Percentiles rank a stretch among this genome's conserved stretches.
Conservation (phyloP, 2,329 filamentous ascomycete genomes). For the Trichoderma sp. region DNA sequence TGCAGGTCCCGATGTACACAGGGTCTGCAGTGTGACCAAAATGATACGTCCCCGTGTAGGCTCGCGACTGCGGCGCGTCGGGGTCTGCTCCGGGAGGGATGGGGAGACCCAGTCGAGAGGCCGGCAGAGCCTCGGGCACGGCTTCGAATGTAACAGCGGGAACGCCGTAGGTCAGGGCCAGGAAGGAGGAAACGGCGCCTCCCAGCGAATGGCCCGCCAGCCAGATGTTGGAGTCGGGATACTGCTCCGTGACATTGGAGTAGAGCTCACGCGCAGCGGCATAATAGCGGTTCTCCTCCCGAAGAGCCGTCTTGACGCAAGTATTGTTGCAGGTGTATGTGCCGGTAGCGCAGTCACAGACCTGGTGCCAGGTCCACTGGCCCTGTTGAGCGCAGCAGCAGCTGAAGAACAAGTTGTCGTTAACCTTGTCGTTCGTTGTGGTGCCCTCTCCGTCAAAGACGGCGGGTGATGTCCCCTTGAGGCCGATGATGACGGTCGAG, state of each 20-base stretch:
- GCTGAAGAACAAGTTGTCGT: slow-evolving; percentile 97
- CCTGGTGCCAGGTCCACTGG: slow-evolving; percentile 84
- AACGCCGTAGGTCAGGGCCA: slow-evolving; percentile 87
- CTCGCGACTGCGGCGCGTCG: slow-evolving; percentile 67
- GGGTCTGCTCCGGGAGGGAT: slow-evolving; percentile 78
- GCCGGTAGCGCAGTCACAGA: slow-evolving; percentile 87
- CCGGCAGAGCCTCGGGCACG: slow-evolving; percentile 86
- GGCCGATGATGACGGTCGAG: slow-evolving; percentile 82
- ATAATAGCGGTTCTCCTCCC: slow-evolving; percentile 88
- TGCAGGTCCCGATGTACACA: slow-evolving; percentile 91
- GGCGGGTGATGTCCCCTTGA: slow-evolving; percentile 89
- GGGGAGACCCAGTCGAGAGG: slow-evolving; percentile 80
- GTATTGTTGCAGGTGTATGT: slow-evolving; percentile 92
- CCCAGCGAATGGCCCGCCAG: slow-evolving; percentile 90
- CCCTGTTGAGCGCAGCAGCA: slow-evolving; percentile 96
- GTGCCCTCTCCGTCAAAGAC: slow-evolving; percentile 97
- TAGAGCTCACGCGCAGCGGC: slow-evolving; percentile 86
- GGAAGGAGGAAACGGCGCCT: slow-evolving; percentile 82
- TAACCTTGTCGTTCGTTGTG: slow-evolving; percentile 95
- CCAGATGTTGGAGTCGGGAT: slow-evolving; percentile 85
- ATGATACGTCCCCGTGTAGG: slow-evolving; percentile 79
- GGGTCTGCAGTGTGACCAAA: slow-evolving; percentile 96
- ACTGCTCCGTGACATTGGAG: slow-evolving; percentile 86
- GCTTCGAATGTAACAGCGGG: slow-evolving; percentile 93
- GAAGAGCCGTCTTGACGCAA: slow-evolving; percentile 75